phyloP scores from a whole-genome alignment of 2,329 filamentous ascomycete genomes.

The Beauveria medogensis region DNA sequence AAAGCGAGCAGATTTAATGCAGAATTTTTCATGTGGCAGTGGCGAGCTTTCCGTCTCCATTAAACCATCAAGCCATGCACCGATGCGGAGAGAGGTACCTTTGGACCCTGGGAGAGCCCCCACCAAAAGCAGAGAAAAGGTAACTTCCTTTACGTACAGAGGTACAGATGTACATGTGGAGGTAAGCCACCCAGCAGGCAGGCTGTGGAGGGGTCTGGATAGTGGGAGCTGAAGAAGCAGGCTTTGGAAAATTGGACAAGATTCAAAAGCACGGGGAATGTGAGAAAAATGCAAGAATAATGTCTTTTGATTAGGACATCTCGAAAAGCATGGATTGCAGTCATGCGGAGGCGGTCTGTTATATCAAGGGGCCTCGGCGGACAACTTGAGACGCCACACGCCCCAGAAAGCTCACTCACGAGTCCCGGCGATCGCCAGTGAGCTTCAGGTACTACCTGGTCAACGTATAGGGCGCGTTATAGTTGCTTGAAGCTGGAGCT shows the following conservation, averaged over 20 bases:
- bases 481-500: neutral
- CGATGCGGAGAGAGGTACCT: neutral
- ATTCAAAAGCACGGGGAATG: neutral
- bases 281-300: neutral
- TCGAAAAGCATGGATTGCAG: neutral
- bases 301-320: too few relatives aligned
- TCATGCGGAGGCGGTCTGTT: neutral
- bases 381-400: conserved; percentile 9
- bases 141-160: neutral
- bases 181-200: neutral
- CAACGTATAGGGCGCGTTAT: neutral
- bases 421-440: neutral
- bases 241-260: neutral
- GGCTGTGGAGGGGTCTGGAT: neutral
- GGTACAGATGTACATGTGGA: neutral
- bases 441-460: neutral
- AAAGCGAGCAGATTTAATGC: too few relatives aligned
- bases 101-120: neutral
- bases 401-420: conserved; percentile 4
- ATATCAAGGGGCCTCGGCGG: neutral
- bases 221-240: neutral
- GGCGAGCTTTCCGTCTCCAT: neutral
- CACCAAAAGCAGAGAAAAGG: neutral
- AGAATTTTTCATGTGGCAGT: neutral
- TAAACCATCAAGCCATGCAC: neutral